Evolutionary conservation across 2,329 filamentous ascomycete species (phyloP), one percentile per base, ranked within the genome.

Genomic region (Aspergillus vadensis): DNA sequence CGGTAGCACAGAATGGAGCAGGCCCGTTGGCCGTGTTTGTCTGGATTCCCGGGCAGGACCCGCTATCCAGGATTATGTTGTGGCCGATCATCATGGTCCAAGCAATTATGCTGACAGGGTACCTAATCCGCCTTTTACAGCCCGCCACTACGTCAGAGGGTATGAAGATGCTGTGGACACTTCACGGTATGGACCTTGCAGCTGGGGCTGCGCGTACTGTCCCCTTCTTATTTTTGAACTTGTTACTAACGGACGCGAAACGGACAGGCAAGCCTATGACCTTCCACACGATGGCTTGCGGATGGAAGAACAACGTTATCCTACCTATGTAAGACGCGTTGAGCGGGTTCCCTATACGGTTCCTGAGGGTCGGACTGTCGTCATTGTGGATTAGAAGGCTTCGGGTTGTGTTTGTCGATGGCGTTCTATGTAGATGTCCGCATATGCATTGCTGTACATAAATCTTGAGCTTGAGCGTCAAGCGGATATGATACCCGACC

Each of bases 331-430:
- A 21, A 65, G 67, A 57, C 59, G 65, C 38, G 62, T 65, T 19
- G 67, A 70, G 49, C 67, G 61, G 14, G 60, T 65, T 38, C 63
- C 58, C 19, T 61, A 67, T 59, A 30, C 65, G 44, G 50, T 69
- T 19, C 58, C 65, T 14, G 67, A 68, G 23, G 67, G 65, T 49
- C 64, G 68, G 53, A 60, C 61, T 21, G 43, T 72, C 44, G 59
- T 75, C 8, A 69, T 72, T 61, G 67, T 73, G 54, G 73, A 75
- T 66, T 74, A 36, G 57, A 60, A 58, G 66, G 36, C 44, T 36
- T 14, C 38, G 14, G 36, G 21, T 23, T 17, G 8, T 17, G 36
- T 44, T 25, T 17, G 39, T 15, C 55, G 44, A 39, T 47, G 27
- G 27, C 36, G 38, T 39, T n/a, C 21, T 30, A 54, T 65, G 60